A percentile compares a stretch with the other conserved stretches of the same genome.
Evolutionary conservation across 441 rosid genomes (phyloP).

Genomic region (Monsonia emarginata): DNA sequence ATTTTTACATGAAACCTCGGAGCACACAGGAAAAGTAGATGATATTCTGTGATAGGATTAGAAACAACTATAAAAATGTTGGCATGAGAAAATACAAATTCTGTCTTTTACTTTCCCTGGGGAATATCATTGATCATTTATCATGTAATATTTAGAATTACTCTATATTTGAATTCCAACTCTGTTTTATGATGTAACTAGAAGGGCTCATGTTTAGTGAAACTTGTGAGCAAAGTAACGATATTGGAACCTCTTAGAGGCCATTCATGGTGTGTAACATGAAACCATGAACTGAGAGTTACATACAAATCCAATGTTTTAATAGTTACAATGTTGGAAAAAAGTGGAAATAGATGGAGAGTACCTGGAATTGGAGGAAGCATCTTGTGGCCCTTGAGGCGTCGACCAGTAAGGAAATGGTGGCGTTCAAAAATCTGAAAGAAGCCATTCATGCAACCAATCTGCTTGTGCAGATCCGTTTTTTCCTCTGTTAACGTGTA

Average conservation of each 20-base stretch:
- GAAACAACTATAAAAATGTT: background rate
- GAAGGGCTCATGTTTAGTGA: too few relatives aligned
- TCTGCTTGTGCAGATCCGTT: constrained; percentile 67
- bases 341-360: background rate
- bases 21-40: background rate
- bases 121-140: background rate
- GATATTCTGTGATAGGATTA: background rate
- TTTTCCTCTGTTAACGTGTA: constrained; percentile 60
- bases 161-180: background rate
- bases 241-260: background rate
- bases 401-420: constrained; percentile 47
- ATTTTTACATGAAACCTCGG: background rate
- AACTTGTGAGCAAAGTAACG: constrained; percentile 1
- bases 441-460: constrained; percentile 85
- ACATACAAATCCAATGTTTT: background rate
- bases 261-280: background rate
- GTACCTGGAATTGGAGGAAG: constrained; percentile 43
- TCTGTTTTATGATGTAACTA: too few relatives aligned
- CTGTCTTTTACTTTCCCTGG: background rate
- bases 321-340: background rate
- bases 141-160: background rate
- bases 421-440: constrained; percentile 70
- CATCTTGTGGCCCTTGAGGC: constrained; percentile 29
- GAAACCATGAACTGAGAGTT: background rate
- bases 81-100: too few relatives aligned